Percentiles rank a stretch among this genome's conserved stretches.
Evolutionary conservation across 2,329 filamentous ascomycete genomes (phyloP).

Genomic region (Thielaviopsis ethacetica): DNA sequence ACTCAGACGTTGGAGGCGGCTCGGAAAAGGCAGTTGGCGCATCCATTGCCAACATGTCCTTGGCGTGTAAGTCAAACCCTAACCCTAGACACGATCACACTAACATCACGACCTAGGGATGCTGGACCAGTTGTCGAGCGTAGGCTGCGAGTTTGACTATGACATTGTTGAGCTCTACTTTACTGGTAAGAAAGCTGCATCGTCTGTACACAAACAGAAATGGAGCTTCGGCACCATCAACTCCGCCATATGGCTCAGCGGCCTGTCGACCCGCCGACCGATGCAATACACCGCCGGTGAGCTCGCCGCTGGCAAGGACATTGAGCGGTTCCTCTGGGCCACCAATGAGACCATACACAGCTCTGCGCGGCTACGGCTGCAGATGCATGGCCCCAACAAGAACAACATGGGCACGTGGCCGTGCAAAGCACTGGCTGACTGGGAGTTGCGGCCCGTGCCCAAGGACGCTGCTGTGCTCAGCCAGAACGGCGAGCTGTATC

Average conservation of each 20-base stretch:
- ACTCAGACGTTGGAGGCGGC: constrained; percentile 55
- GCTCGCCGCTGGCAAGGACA: not conserved
- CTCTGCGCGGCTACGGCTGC: constrained; percentile 36
- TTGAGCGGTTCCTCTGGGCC: constrained; percentile 18
- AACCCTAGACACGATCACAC: not conserved
- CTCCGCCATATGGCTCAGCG: not conserved
- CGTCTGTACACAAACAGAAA: not conserved
- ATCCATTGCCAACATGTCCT: constrained; percentile 24
- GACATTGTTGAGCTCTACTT: constrained; percentile 15
- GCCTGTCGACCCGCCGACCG: not conserved
- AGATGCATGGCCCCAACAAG: constrained; percentile 31
- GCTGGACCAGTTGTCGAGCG: constrained; percentile 37
- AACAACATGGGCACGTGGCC: constrained; percentile 32
- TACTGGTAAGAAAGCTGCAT: not conserved
- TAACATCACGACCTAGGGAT: constrained; percentile 25
- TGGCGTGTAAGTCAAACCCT: constrained; percentile 21
- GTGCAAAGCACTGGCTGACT: constrained; percentile 28
- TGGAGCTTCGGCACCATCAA: not conserved
- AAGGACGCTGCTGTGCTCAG: not conserved
- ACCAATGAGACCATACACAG: constrained; percentile 41
- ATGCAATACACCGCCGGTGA: not conserved
- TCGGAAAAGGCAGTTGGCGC: constrained; percentile 25
- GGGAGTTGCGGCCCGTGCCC: constrained; percentile 23
- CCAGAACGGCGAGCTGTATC: not conserved
- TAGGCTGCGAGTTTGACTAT: constrained; percentile 33